A percentile compares a stretch with the other conserved stretches of the same genome.
Conservation (phyloP, 2,329 filamentous ascomycete genomes). For the Trichoderma sp. region DNA sequence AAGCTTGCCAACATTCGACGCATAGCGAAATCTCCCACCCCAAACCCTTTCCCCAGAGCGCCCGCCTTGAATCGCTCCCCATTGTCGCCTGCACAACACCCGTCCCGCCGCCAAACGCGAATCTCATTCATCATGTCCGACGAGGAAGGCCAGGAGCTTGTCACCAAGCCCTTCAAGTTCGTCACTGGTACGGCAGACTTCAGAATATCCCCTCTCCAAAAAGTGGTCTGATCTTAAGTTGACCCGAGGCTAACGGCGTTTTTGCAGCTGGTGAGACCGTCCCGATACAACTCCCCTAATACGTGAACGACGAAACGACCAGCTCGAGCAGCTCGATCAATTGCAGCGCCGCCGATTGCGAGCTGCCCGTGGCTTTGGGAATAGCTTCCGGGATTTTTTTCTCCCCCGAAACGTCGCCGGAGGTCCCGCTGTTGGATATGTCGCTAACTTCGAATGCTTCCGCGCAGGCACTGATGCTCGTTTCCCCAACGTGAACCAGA, state of each 20-base stretch:
- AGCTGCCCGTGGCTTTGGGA: slow-evolving; percentile 13
- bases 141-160: slow-evolving; percentile 72
- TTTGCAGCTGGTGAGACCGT: slow-evolving; percentile 48
- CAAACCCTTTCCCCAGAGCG: slow-evolving; percentile 37
- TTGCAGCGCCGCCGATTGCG: slow-evolving; percentile 9
- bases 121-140: slow-evolving; percentile 75
- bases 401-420: slow-evolving; percentile 6
- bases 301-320: slow-evolving; percentile 25
- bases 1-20: slow-evolving; percentile 37
- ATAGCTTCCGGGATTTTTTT: slow-evolving; percentile 2
- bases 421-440: slow-evolving; percentile 14
- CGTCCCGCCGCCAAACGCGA: slow-evolving; percentile 39
- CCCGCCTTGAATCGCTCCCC: slow-evolving; percentile 26
- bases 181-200: slow-evolving; percentile 77
- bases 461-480: slow-evolving; percentile 90
- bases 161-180: slow-evolving; percentile 99
- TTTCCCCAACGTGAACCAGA: slow-evolving; percentile 97
- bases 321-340: slow-evolving; percentile 34
- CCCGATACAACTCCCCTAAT: slow-evolving; percentile 28
- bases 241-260: slow-evolving; percentile 42
- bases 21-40: slow-evolving; percentile 37
- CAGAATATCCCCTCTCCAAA: slow-evolving; percentile 42
- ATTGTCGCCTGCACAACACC: slow-evolving; percentile 28
- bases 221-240: slow-evolving; percentile 39
- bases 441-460: slow-evolving; percentile 13